Conservation (phyloP, 768 basidiomycete genomes). For the Mrakia blollopis region DNA sequence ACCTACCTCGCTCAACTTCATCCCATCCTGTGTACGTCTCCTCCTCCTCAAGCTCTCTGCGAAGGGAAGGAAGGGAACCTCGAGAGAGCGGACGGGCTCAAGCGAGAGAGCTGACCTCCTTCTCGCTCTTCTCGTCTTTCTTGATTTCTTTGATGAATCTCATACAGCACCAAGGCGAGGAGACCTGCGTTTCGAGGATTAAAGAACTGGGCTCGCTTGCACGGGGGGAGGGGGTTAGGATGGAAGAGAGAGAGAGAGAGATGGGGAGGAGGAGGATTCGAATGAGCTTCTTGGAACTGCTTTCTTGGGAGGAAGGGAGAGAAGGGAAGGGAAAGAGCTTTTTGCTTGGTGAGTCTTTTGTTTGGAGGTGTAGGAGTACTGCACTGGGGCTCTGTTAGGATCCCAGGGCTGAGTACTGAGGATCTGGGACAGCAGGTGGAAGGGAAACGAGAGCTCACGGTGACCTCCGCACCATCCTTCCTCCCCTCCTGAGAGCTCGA, state of each 20-base stretch:
- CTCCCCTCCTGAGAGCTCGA: too few relatives aligned
- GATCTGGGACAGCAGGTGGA: neutral
- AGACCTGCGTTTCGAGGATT: constrained; percentile 36
- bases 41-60: neutral
- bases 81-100: neutral
- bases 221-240: neutral
- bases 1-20: constrained; percentile 94
- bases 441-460: neutral
- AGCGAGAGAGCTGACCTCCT: constrained; percentile 12
- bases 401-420: neutral
- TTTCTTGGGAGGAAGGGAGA: neutral
- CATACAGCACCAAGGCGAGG: constrained; percentile 34
- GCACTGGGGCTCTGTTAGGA: neutral
- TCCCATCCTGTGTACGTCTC: constrained; percentile 71
- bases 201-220: neutral
- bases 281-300: constrained; percentile 2
- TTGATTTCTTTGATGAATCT: neutral
- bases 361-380: too few relatives aligned
- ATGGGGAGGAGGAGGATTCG: constrained; percentile 1
- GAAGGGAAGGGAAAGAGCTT: too few relatives aligned
- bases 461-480: neutral
- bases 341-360: neutral
- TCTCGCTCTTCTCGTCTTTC: neutral
- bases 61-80: too few relatives aligned
- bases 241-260: neutral